These are phyloP conservation scores for Microcyclospora tardicrescens DNA, from an alignment of 2,329 filamentous ascomycete genomes.

Conservation along the genomic window DNA sequence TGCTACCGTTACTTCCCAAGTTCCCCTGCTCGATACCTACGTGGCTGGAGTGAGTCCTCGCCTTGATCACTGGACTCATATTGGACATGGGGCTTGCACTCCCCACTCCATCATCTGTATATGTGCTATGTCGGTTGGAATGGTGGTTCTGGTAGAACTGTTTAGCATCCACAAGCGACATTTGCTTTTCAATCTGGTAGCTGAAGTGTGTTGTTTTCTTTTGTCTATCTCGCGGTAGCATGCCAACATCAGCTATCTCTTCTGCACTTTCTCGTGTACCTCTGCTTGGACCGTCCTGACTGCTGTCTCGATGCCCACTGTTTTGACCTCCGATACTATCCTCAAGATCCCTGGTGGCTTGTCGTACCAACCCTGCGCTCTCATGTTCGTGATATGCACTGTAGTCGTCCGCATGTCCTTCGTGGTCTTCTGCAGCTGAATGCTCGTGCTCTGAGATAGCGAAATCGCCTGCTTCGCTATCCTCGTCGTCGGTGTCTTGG, in stretches of 20 bases:
- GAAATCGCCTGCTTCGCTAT: constrained; percentile 12
- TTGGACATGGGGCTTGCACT: constrained; percentile 12
- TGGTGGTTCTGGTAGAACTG: constrained; percentile 85
- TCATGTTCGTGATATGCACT: constrained; percentile 10
- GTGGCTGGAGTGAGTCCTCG: constrained; percentile 32
- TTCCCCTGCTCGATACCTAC: constrained; percentile 20
- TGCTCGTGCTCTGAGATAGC: constrained; percentile 8
- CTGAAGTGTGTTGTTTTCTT: constrained; percentile 80
- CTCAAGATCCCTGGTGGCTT: constrained; percentile 15
- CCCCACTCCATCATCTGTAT: constrained; percentile 27
- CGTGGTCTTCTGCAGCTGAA: constrained; percentile 7
- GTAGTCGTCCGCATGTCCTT: constrained; percentile 2
- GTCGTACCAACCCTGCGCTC: constrained; percentile 12
- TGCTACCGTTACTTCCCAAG: constrained; percentile 28
- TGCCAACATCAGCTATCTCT: constrained; percentile 16
- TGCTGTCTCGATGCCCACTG: neutral
- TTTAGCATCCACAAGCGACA: constrained; percentile 89
- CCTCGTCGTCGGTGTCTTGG: constrained; percentile 13
- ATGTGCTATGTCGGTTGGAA: constrained; percentile 42
- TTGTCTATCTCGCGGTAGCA: constrained; percentile 40
- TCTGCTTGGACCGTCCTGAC: constrained; percentile 3
- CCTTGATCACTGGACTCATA: constrained; percentile 28
- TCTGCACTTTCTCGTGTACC: constrained; percentile 7
- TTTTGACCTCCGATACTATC: constrained; percentile 1
- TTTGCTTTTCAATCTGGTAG: constrained; percentile 81